Evolutionary conservation across 2,329 filamentous ascomycete genomes (phyloP), one percentile per base, ranked within the genome.

Genomic region (Fusarium temperatum): DNA sequence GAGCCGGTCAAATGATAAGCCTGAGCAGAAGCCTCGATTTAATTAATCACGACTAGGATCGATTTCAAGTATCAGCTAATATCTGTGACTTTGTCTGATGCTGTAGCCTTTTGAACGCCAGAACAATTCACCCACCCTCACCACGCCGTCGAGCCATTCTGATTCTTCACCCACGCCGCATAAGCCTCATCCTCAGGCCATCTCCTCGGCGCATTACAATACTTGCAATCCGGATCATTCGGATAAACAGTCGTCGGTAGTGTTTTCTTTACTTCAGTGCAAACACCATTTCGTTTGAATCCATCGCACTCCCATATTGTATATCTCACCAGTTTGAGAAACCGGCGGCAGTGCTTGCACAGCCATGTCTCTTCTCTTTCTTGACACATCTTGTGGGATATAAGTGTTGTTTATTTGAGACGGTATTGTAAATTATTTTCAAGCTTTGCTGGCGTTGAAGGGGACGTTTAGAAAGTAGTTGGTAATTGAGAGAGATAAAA

Each of bases 391-490:
- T 36, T 12, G 50, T 36, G 6, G 6, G 0, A 2, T 7, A 6
- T 17, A 3, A 35, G n/a, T 35, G 17, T 36, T 24, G 1, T 0
- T 41, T 22, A 14, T 13, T 6, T 5, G 22, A 15, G 7, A n/a
- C 20, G 20, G 39, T 17, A 8, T 12, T 28, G 6, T 17, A 11
- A 11, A 28, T 0, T 22, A 5, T 20, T 47, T 30, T 1, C 6
- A 28, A 17, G 26, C 8, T 15, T 30, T 32, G 47, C 10, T 9
- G 15, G 8, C 4, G 4, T 18, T 14, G 8, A 20, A 20, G 18
- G 12, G 2, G 30, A 24, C 0, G 17, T 8, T 6, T 0, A 1
- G 5, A 11, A 11, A 26, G 20, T 1, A 3, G 3, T 20, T 12
- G 5, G 8, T 6, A 11, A 20, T 26, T 6, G 3, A 4, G n/a